phyloP scores from a whole-genome alignment of 805 yeast genomes.

The Nematodospora valgi region DNA sequence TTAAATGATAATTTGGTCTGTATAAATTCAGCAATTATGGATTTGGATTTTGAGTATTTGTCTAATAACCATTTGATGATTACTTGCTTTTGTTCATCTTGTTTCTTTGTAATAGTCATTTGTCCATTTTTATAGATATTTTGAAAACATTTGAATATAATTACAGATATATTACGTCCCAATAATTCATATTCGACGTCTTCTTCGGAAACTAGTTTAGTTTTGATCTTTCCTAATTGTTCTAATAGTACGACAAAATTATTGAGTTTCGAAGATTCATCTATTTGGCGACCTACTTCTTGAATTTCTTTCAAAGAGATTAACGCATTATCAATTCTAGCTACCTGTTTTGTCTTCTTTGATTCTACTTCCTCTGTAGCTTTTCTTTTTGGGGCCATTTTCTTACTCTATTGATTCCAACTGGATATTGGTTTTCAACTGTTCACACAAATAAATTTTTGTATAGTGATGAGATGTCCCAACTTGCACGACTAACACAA shows the following conservation, averaged over 20 bases:
- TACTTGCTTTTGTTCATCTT: slow-evolving; percentile 43
- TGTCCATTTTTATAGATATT: slow-evolving; percentile 40
- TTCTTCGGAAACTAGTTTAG: slow-evolving; percentile 16
- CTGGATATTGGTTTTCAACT: too few species aligned
- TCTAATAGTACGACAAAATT: slow-evolving; percentile 47
- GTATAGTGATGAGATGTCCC: slow-evolving; percentile 2
- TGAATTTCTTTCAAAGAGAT: slow-evolving; percentile 21
- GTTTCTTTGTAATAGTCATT: slow-evolving; percentile 29
- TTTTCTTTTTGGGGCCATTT: slow-evolving; percentile 24
- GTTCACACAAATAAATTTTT: neutral
- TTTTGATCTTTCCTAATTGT: slow-evolving; percentile 26
- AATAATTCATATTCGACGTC: slow-evolving; percentile 20
- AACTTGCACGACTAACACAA: neutral
- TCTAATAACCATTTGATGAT: slow-evolving; percentile 60
- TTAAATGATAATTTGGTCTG: slow-evolving; percentile 41
- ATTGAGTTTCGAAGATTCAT: slow-evolving; percentile 48
- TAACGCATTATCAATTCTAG: neutral
- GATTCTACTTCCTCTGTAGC: slow-evolving; percentile 6
- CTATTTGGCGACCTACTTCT: slow-evolving; percentile 25
- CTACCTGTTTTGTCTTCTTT: slow-evolving; percentile 6
- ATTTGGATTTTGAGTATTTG: slow-evolving; percentile 54
- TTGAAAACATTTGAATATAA: slow-evolving; percentile 48
- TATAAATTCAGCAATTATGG: slow-evolving; percentile 39
- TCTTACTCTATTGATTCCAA: neutral
- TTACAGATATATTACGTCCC: slow-evolving; percentile 40